phyloP scores from a whole-genome alignment of 768 basidiomycete genomes.

The Podaxis sp. region DNA sequence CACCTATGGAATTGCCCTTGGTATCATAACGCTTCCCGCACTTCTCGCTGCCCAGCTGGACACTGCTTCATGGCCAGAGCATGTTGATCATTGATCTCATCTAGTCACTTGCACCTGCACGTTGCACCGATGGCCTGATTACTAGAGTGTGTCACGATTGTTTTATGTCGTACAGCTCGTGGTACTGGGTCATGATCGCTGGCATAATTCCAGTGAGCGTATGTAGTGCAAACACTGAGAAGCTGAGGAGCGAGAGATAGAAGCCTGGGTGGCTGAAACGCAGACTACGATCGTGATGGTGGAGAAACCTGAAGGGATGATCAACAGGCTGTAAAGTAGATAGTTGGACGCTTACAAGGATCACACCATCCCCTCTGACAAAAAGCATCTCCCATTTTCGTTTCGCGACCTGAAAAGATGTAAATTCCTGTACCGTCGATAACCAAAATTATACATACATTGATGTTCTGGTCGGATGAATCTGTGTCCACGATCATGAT shows the following conservation, averaged over 20 bases:
- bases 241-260: background rate
- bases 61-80: background rate
- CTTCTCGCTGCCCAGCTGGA: background rate
- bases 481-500: conserved; percentile 97
- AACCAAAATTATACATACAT: conserved; percentile 64
- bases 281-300: conserved; percentile 63
- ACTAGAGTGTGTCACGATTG: background rate
- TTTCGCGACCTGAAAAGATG: conserved; percentile 69
- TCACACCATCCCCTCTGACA: conserved; percentile 96
- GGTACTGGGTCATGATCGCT: background rate
- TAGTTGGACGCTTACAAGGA: conserved; percentile 59
- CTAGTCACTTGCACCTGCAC: background rate
- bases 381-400: conserved; percentile 98
- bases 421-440: background rate
- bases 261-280: background rate
- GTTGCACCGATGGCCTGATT: background rate
- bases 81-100: background rate
- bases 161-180: background rate
- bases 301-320: conserved; percentile 63
- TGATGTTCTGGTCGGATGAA: conserved; percentile 49
- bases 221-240: background rate
- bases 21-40: background rate
- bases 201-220: background rate
- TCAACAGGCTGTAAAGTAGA: conserved; percentile 17
- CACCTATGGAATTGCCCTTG: background rate